Percentiles rank a stretch among this genome's conserved stretches.
Conservation (phyloP, 805 yeast species). For the Candida methanosorbosa region DNA sequence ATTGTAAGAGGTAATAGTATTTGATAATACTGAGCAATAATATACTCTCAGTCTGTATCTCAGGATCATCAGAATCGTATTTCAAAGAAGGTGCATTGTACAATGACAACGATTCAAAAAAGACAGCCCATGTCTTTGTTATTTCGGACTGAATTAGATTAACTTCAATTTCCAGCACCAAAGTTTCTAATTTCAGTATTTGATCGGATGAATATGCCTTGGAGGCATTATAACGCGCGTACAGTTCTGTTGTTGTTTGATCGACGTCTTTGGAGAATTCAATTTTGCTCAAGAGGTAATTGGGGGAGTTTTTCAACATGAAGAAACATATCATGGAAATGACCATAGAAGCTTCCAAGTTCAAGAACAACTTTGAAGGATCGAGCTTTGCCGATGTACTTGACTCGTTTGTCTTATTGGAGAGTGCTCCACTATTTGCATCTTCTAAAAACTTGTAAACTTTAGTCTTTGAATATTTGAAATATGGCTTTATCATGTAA, state of each 20-base stretch:
- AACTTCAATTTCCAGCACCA: not conserved
- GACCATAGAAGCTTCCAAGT: not conserved
- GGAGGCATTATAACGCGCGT: not conserved
- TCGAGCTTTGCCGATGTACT: no score
- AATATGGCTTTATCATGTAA: not conserved
- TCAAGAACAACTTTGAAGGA: no score
- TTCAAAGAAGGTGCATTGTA: not conserved
- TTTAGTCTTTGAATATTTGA: not conserved
- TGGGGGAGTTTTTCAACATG: not conserved
- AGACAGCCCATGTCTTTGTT: not conserved
- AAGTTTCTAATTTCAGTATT: not conserved
- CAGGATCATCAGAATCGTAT: not conserved
- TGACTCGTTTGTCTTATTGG: no score
- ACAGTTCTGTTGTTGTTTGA: not conserved
- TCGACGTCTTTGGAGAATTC: not conserved
- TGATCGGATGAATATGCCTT: not conserved
- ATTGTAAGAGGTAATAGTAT: not conserved
- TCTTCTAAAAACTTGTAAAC: not conserved
- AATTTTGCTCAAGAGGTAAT: not conserved
- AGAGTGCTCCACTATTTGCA: no score
- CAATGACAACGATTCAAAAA: not conserved
- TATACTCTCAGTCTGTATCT: not conserved
- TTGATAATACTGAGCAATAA: not conserved
- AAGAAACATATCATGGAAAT: not conserved
- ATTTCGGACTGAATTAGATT: not conserved